These are phyloP conservation scores for Starmerella vitae DNA, from an alignment of 805 yeast genomes.

Conservation along the genomic window DNA sequence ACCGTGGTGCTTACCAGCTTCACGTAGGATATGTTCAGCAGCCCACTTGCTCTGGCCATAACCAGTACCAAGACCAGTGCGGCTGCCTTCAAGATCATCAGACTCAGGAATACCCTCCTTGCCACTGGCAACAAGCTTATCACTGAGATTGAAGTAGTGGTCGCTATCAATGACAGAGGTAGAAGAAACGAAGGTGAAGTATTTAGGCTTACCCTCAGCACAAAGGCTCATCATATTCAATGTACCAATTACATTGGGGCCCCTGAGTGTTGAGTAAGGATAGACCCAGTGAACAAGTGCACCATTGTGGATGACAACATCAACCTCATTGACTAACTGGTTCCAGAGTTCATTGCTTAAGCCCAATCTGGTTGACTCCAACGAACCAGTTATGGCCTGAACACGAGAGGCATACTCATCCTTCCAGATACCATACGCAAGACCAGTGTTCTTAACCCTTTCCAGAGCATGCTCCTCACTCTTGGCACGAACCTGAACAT, in stretches of 20 bases:
- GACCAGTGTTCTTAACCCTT: slow-evolving; percentile 61
- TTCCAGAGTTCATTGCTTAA: slow-evolving; percentile 44
- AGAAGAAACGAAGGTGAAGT: slow-evolving; percentile 83
- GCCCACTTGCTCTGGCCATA: slow-evolving; percentile 98
- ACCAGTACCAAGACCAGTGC: slow-evolving; percentile 73
- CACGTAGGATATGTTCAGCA: slow-evolving; percentile 76
- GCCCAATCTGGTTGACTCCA: slow-evolving; percentile 64
- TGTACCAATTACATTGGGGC: slow-evolving; percentile 84
- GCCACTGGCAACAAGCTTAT: slow-evolving; percentile 49
- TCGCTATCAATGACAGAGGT: slow-evolving; percentile 86
- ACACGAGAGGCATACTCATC: slow-evolving; percentile 44
- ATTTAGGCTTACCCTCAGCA: slow-evolving; percentile 67
- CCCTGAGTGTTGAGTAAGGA: slow-evolving; percentile 80
- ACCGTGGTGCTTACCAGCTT: slow-evolving; percentile 70
- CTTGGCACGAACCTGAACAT: slow-evolving; percentile 83
- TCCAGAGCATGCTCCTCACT: slow-evolving; percentile 54
- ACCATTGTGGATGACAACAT: slow-evolving; percentile 87
- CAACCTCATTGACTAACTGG: slow-evolving; percentile 44
- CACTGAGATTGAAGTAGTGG: slow-evolving; percentile 65
- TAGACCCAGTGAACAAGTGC: slow-evolving; percentile 98
- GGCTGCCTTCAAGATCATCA: slow-evolving; percentile 73
- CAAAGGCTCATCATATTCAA: slow-evolving; percentile 70
- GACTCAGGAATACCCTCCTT: slow-evolving; percentile 62
- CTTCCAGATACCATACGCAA: slow-evolving; percentile 72
- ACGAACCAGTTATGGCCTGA: slow-evolving; percentile 69